These are phyloP conservation scores for Botrytis medusae DNA, from an alignment of 2,329 filamentous ascomycete genomes.

Conservation along the genomic window DNA sequence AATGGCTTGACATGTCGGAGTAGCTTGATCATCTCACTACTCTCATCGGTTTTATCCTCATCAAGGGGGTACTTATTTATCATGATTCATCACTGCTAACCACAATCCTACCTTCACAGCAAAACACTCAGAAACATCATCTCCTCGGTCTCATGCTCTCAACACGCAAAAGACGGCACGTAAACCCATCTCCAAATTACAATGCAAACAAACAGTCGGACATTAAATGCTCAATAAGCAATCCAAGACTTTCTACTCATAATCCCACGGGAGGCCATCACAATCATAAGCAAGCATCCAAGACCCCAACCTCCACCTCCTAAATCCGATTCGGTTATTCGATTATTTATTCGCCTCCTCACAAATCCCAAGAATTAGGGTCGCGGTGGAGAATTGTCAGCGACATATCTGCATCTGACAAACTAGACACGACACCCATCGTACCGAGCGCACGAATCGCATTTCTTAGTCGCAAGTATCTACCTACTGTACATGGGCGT, in stretches of 20 bases:
- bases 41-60: not conserved
- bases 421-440: not conserved
- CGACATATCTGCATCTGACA: not conserved
- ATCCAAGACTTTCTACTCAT: not conserved
- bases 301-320: not conserved
- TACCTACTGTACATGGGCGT: not conserved
- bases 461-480: not conserved
- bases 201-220: not conserved
- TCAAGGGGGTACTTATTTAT: not conserved
- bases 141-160: not conserved
- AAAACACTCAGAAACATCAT: not conserved
- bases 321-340: not conserved
- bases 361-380: conserved; percentile 7
- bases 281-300: not conserved
- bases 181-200: not conserved
- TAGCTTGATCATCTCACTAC: not conserved
- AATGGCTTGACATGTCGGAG: not conserved
- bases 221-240: not conserved
- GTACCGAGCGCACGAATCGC: conserved; percentile 6
- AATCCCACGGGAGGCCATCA: not conserved
- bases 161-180: not conserved
- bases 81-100: not conserved
- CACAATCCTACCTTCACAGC: not conserved
- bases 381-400: not conserved
- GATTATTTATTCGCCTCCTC: not conserved